Percentiles rank a stretch among this genome's conserved stretches.
These are phyloP conservation scores for Hygrocybe coccinea DNA, from an alignment of 768 basidiomycete species.

Conservation along the genomic window DNA sequence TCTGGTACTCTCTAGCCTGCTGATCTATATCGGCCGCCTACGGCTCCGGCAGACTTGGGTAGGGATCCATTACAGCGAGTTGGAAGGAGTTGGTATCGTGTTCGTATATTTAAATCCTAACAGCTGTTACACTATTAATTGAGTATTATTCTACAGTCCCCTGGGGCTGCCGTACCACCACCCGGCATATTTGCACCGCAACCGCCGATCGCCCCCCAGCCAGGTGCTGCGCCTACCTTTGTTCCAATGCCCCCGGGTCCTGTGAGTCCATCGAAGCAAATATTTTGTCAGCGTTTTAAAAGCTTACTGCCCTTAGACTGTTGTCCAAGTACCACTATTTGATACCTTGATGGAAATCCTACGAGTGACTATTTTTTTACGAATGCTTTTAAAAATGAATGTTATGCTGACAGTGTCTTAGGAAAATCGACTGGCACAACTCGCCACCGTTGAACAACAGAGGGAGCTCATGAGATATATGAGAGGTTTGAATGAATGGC, in stretches of 20 bases:
- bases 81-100: slow-evolving; percentile 32
- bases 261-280: slow-evolving; percentile 33
- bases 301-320: slow-evolving; percentile 37
- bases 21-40: slow-evolving; percentile 18
- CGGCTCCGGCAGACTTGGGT: slow-evolving; percentile 27
- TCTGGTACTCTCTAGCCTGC: slow-evolving; percentile 4
- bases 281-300: not conserved
- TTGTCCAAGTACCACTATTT: slow-evolving; percentile 61
- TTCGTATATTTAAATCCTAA: not conserved
- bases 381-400: not conserved
- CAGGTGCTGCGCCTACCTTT: slow-evolving; percentile 30
- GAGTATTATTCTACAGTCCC: not conserved
- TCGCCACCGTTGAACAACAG: slow-evolving; percentile 73
- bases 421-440: slow-evolving; percentile 73
- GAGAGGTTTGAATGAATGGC: slow-evolving; percentile 70
- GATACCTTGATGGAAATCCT: slow-evolving; percentile 67
- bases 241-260: slow-evolving; percentile 50
- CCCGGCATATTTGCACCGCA: slow-evolving; percentile 22
- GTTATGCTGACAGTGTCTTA: slow-evolving; percentile 24
- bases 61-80: slow-evolving; percentile 2
- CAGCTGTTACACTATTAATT: not conserved
- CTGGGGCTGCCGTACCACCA: slow-evolving; percentile 21
- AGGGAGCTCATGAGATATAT: slow-evolving; percentile 79
- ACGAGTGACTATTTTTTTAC: slow-evolving; percentile 40
- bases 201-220: slow-evolving; percentile 12